Conservation (phyloP, 202 grass and related monocot species). For the Eragrostis tef region DNA sequence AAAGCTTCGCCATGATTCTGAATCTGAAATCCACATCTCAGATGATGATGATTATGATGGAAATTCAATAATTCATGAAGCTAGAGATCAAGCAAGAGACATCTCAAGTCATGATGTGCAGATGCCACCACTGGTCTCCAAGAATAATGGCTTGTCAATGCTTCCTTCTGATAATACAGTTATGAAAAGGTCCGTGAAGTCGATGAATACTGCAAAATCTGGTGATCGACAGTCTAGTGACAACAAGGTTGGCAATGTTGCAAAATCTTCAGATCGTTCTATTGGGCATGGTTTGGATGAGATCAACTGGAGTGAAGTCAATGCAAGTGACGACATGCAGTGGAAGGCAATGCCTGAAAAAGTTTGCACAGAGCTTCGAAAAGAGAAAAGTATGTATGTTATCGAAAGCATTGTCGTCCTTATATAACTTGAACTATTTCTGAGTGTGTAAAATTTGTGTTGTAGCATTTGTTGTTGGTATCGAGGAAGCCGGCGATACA, state of each 20-base stretch:
- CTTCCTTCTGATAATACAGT: constrained; percentile 36
- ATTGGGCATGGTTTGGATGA: constrained; percentile 63
- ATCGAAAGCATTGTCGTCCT: constrained; percentile 49
- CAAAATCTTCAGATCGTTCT: constrained; percentile 47
- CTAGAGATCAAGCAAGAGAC: constrained; percentile 7
- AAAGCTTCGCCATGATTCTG: constrained; percentile 58
- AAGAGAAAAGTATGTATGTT: constrained; percentile 65
- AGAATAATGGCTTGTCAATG: not conserved
- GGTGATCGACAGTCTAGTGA: constrained; percentile 24
- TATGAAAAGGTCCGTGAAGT: constrained; percentile 18
- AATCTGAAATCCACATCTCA: constrained; percentile 58
- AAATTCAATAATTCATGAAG: constrained; percentile 3
- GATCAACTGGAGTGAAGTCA: constrained; percentile 59
- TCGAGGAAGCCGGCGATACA: constrained; percentile 55
- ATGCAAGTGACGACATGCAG: constrained; percentile 36
- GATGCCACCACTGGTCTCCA: constrained; percentile 27
- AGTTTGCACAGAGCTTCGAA: constrained; percentile 48
- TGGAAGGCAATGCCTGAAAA: constrained; percentile 43
- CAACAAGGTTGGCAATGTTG: constrained; percentile 28
- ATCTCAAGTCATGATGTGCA: constrained; percentile 16
- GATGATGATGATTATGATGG: constrained; percentile 33
- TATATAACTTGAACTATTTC: constrained; percentile 46
- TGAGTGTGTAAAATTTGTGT: constrained; percentile 44
- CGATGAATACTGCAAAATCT: constrained; percentile 24
- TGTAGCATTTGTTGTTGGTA: constrained; percentile 60